Percentiles rank a stretch among this genome's conserved stretches.
Evolutionary conservation across 228 moss, liverwort and hornwort genomes (phyloP).

Genomic region (Sphagnum fallax): DNA sequence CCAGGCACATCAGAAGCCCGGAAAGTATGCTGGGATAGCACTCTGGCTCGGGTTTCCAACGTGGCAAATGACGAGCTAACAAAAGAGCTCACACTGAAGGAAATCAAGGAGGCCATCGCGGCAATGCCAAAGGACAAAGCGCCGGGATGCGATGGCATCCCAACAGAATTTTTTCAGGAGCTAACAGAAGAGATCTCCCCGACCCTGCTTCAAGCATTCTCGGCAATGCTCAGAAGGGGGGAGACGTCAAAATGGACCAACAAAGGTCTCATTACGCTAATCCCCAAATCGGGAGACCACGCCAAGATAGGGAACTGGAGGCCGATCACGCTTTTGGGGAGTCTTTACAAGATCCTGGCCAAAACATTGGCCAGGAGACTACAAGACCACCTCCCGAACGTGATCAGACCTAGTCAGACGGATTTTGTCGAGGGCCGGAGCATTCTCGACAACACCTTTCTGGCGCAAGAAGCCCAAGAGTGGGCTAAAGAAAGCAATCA

Average conservation of each 20-base stretch:
- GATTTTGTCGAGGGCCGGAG: neutral
- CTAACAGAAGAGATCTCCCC: neutral
- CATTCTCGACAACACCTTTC: constrained; percentile 3
- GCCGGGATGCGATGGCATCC: neutral
- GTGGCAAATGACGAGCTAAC: neutral
- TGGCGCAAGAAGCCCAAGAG: neutral
- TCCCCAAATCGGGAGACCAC: neutral
- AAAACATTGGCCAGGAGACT: neutral
- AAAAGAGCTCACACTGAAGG: neutral
- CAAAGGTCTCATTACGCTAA: neutral
- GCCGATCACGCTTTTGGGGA: neutral
- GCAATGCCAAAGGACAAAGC: neutral
- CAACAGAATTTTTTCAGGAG: neutral
- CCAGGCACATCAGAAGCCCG: no score
- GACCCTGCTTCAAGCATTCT: neutral
- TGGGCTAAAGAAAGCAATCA: neutral
- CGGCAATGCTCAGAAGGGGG: neutral
- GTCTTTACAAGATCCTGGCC: neutral
- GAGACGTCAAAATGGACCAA: neutral
- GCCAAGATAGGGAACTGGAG: no score
- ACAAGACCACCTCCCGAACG: neutral
- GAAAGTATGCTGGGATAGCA: no score
- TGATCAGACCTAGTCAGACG: neutral
- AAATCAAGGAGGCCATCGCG: neutral
- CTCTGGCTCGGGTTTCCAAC: no score